Evolutionary conservation across 441 rosid genomes (phyloP).

Genomic region (Melastoma candidum): DNA sequence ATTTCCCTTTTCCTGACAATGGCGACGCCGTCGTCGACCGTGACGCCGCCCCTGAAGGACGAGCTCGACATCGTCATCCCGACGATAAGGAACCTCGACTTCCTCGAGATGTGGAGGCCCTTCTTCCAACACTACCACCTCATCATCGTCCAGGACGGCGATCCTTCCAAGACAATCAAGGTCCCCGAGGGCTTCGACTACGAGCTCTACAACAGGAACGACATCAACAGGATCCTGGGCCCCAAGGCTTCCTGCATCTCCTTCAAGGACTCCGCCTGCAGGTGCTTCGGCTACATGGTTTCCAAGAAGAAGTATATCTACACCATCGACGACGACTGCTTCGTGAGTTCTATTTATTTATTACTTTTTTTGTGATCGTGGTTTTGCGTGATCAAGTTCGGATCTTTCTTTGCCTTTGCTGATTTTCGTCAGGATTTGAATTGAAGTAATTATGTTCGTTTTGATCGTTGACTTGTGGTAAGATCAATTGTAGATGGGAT

Average conservation of each 20-base stretch:
- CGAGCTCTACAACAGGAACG: constrained; percentile 84
- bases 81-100: constrained; percentile 82
- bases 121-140: constrained; percentile 87
- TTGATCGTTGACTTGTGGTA: too few species aligned
- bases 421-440: too few species aligned
- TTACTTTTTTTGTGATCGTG: background rate
- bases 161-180: constrained; percentile 66
- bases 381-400: background rate
- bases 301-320: constrained; percentile 93
- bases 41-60: constrained; percentile 45
- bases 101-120: constrained; percentile 97
- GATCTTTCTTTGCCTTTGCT: too few species aligned
- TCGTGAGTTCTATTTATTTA: constrained; percentile 37
- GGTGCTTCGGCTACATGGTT: constrained; percentile 93
- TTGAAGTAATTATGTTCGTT: too few species aligned
- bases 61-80: constrained; percentile 89
- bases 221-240: constrained; percentile 73
- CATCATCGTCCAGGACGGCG: constrained; percentile 95
- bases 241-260: constrained; percentile 94
- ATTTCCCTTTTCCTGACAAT: constrained; percentile 17
- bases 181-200: constrained; percentile 90
- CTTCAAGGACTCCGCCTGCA: constrained; percentile 92
- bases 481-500: too few species aligned
- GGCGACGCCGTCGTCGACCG: constrained; percentile 39
- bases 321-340: constrained; percentile 96